Percentiles rank a stretch among this genome's conserved stretches.
Evolutionary conservation across 371 early-diverging fungal species (phyloP).

Genomic region (Syncephalastrum monosporum): DNA sequence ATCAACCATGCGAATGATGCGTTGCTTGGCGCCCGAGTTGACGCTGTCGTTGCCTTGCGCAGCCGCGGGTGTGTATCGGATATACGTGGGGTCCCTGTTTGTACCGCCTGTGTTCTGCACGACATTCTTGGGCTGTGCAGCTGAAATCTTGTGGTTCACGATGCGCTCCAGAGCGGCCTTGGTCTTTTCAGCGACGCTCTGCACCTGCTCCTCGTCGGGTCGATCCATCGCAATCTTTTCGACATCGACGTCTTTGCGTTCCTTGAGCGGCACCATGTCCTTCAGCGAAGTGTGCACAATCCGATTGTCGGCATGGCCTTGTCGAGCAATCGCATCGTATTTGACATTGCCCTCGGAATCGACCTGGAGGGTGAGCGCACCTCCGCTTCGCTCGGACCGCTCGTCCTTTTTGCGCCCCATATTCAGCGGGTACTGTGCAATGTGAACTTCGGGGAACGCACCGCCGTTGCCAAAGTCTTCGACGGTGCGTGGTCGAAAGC

Average conservation of each 20-base stretch:
- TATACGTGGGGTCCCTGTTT: conserved; percentile 76
- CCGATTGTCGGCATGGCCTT: conserved; percentile 72
- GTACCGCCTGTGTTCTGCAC: conserved; percentile 43
- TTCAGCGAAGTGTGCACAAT: conserved; percentile 82
- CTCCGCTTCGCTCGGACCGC: conserved; percentile 49
- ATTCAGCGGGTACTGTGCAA: conserved; percentile 89
- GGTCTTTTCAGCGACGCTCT: conserved; percentile 86
- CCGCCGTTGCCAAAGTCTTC: conserved; percentile 97
- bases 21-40: conserved; percentile 69
- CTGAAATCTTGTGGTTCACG: conserved; percentile 75
- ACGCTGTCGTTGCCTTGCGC: conserved; percentile 52
- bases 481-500: conserved; percentile 75
- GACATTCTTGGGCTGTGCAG: conserved; percentile 68
- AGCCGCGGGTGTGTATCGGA: conserved; percentile 89
- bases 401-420: conserved; percentile 83
- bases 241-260: conserved; percentile 74
- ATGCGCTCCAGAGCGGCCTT: conserved; percentile 85
- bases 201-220: conserved; percentile 79
- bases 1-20: conserved; percentile 93
- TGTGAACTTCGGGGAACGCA: conserved; percentile 91
- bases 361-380: conserved; percentile 84
- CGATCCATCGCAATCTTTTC: conserved; percentile 68
- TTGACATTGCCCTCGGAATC: conserved; percentile 88
- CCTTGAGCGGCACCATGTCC: conserved; percentile 77
- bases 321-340: conserved; percentile 85